Evolutionary conservation across 2,329 filamentous ascomycete genomes (phyloP), one percentile per base, ranked within the genome.

Genomic region (Arthrobotrys sinensis): DNA sequence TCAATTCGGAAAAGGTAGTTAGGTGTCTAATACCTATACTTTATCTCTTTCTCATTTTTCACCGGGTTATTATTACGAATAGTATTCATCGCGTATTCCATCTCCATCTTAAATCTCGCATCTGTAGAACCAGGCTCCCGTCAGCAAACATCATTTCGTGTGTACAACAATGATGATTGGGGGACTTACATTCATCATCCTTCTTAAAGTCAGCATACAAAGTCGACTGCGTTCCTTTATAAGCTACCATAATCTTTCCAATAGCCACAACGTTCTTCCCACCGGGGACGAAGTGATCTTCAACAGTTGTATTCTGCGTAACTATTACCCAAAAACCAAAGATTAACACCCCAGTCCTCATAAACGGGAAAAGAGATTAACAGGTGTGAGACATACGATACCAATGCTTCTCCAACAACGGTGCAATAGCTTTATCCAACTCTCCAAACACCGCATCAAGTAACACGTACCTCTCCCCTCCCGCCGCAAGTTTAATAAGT

Each of bases 391-490:
- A 77, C 73, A 46, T 67, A 77, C 73, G 48, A 48, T 71, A 77
- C 73, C 73, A 77, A 53, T 77, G 73, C 52, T 77, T 77, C 43
- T 77, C 73, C 21, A 77, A 52, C 52, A 77, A 43, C 24, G 73
- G 66, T 3, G 73, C 73, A 19, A 77, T 71, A 11, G 60, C 48
- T 24, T 77, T 50, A 46, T 77, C 73, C 66, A 77, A 40, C 52
- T 77, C 73, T 43, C 73, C 73, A 45, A 77, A 71, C 40, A 77
- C 73, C 24, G 67, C 73, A 46, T 77, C 73, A 3, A 77, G 62
- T 16, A 77, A 24, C 4, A 77, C 73, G 55, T 77, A 70, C 52
- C 73, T 36, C 66, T 71, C 19, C 12, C 60, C 60, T 14, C 73
- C 73, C 5, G 66, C 73, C 1, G 40, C 48, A 40, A 77, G 60